Evolutionary conservation across 371 early-diverging fungal genomes (phyloP), one percentile per base, ranked within the genome.

Genomic region (Apophysomyces ossiformis): DNA sequence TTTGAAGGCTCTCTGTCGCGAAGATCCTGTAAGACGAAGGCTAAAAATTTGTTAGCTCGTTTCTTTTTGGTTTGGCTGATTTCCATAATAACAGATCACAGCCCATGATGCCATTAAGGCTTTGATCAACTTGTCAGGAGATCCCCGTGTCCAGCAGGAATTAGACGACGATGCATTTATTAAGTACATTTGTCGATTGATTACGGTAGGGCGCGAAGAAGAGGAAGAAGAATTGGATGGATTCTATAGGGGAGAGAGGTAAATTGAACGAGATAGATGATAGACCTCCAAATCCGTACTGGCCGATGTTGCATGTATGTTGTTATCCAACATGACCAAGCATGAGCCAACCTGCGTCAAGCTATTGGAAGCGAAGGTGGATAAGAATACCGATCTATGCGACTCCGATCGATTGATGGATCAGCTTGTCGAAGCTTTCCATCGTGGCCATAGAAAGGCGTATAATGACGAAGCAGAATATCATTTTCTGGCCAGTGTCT

Each of bases 251-350:
- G 41, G 41, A 41, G 1, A 1, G 6, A 41, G 8, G 2, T 5
- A 41, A 41, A 41, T 13, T 41, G 8, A 41, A 38, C 61, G 37
- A 43, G 16, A 56, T 38, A 9, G 13, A 46, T 39, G 26, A 16
- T 59, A 85, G 86, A 72, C 85, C 36, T 85, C 89, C 15, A 84
- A 79, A 37, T 82, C 85, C 3, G 79, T 90, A 5, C 65, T 92
- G 21, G 90, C 93, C 0, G 95, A 94, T 74, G 81, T 90, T 38
- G 92, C 86, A 50, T 93, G 93, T 72, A 97, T 97, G 98, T 83
- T 96, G 13, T 78, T 98, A 58, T 95, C 95, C 66, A 98, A 98
- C 76, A 78, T 96, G 73, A 88, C 96, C 44, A 96, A 96, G 69
- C 66, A 83, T 56, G 90, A 87, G 59, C 63, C 71, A 4, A 79